These are phyloP conservation scores for Leishmania lainsoni DNA, from an alignment of 208 protist species.

Conservation along the genomic window DNA sequence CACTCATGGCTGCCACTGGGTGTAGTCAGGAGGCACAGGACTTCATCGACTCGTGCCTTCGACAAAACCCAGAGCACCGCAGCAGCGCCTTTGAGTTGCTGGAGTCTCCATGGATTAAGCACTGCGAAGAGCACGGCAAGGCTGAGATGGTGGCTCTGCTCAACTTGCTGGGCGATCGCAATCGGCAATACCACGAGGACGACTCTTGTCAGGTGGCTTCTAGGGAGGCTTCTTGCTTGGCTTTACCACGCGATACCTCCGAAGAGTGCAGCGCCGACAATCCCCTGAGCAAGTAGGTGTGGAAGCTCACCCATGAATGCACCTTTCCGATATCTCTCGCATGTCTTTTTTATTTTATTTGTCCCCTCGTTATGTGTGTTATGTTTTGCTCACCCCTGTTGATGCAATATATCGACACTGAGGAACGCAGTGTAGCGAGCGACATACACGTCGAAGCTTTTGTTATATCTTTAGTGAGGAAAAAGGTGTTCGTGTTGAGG, in stretches of 20 bases:
- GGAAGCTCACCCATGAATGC: neutral
- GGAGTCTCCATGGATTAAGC: conserved; percentile 67
- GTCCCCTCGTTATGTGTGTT: neutral
- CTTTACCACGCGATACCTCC: neutral
- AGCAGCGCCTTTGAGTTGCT: conserved; percentile 66
- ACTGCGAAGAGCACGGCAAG: conserved; percentile 63
- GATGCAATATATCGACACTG: neutral
- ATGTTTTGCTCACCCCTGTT: neutral
- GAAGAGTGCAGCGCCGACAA: neutral
- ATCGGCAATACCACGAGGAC: conserved; percentile 41
- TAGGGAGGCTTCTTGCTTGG: conserved; percentile 3
- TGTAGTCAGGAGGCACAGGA: conserved; percentile 72
- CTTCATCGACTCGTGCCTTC: conserved; percentile 74
- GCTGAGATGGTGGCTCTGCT: conserved; percentile 59
- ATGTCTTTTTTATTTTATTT: neutral
- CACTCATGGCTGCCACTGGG: conserved; percentile 34
- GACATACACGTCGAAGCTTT: neutral
- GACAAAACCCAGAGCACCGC: conserved; percentile 65
- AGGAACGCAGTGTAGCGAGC: neutral
- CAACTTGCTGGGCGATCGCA: conserved; percentile 44
- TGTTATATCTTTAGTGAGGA: neutral
- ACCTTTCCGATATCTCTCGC: neutral
- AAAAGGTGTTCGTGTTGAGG: too few species aligned
- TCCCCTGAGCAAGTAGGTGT: neutral
- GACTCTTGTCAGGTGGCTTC: conserved; percentile 19